These are phyloP conservation scores for Stachybotrys chartarum DNA, from an alignment of 2,329 filamentous ascomycete genomes.

Conservation along the genomic window DNA sequence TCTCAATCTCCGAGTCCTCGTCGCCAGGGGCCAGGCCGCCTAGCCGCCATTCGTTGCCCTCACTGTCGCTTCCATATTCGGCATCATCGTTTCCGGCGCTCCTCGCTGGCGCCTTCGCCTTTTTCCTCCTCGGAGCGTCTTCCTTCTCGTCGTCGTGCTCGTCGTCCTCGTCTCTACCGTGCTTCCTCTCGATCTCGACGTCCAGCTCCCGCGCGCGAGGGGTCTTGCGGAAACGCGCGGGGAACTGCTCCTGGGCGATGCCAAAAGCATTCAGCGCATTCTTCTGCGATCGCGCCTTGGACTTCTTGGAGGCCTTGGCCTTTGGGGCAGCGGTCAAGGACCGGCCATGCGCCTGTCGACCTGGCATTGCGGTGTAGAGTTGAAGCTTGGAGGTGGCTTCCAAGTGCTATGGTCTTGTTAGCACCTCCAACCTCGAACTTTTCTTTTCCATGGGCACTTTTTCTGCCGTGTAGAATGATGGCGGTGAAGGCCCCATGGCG, in stretches of 20 bases:
- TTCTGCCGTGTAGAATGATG: constrained; percentile 23
- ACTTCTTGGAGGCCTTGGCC: constrained; percentile 30
- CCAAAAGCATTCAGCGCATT: constrained; percentile 51
- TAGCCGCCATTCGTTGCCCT: constrained; percentile 78
- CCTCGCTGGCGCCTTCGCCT: constrained; percentile 31
- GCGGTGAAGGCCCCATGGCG: constrained; percentile 21
- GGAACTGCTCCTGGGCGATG: constrained; percentile 46
- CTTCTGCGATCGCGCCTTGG: constrained; percentile 40
- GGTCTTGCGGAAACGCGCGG: constrained; percentile 38
- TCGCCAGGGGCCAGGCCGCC: constrained; percentile 52
- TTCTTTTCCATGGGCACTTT: constrained; percentile 7
- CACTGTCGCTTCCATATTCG: constrained; percentile 75
- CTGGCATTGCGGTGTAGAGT: constrained; percentile 37
- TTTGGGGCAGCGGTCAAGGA: constrained; percentile 35
- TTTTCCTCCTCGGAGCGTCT: constrained; percentile 36
- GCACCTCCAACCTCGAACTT: background rate
- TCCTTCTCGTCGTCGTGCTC: constrained; percentile 45
- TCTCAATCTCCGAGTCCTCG: constrained; percentile 58
- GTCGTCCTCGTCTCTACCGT: constrained; percentile 34
- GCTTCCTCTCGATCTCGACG: constrained; percentile 36
- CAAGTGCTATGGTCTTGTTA: background rate
- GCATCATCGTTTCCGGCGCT: constrained; percentile 44
- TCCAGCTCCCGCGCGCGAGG: constrained; percentile 46
- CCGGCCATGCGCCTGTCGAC: constrained; percentile 52
- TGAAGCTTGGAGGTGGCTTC: constrained; percentile 1